Evolutionary conservation across 2,329 filamentous ascomycete species (phyloP), one percentile per base, ranked within the genome.

Genomic region (Cladosporium oxysporum): DNA sequence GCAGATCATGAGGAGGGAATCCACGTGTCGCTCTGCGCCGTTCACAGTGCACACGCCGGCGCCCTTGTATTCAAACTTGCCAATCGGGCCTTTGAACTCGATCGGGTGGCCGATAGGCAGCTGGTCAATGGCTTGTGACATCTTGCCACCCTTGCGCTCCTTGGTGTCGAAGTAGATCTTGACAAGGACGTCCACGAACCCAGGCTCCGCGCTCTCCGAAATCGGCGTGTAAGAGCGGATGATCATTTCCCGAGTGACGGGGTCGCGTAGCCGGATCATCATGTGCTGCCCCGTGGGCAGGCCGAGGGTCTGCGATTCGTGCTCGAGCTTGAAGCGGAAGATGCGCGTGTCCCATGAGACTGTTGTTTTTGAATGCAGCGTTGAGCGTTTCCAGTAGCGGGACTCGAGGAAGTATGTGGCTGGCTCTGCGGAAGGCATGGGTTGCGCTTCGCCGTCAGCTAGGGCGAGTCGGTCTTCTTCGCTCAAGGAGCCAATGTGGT

Each of bases 161-260:
- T 81, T 77, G 0, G 82, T 86, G 61, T 88, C 85, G 69, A 86
- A 85, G 80, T 97, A 97, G 21, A 96, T 82, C 76, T 97, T 97
- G 72, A 97, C 83, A 0, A 97, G 84, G 0, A 97, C 82, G 60
- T 93, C 86, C 31, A 96, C 80, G 61, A 79, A 83, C 0, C 92
- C 93, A 66, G 81, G 79, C 26, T 88, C 82, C 0, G 77, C 79
- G 3, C 81, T 83, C 60, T 90, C 83, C 0, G 91, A 93, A 31
- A 95, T 87, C 0, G 93, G 93, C 0, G 93, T 97, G 79, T 97
- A 97, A 6, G 91, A 88, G 26, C 93, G 87, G 72, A 96, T 93
- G 70, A 96, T 90, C 35, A 88, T 83, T 73, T 94, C 90, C 26
- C 83, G 82, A 0, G 87, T 89, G 0, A 83, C 87, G 0, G 90